Conservation (phyloP, 2,329 filamentous ascomycete species). For the Pseudogymnoascus sp. region DNA sequence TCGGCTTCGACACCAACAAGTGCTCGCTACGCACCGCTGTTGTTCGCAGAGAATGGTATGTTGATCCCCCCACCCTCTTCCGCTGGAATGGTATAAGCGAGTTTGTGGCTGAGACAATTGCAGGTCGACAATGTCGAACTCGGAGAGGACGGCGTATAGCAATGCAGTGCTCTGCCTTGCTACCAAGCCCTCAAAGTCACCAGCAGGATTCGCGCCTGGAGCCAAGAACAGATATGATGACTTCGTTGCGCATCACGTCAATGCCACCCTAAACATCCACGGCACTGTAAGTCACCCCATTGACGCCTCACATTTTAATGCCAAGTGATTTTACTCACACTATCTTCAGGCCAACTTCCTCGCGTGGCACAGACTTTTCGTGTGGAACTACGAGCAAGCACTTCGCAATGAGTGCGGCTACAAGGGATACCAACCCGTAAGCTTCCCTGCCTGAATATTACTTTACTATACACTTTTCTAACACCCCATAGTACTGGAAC, state of each 20-base stretch:
- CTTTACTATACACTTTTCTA: neutral
- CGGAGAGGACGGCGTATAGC: conserved; percentile 26
- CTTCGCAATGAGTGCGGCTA: conserved; percentile 35
- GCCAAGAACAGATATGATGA: conserved; percentile 32
- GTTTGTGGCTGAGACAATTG: conserved; percentile 1
- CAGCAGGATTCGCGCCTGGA: conserved; percentile 24
- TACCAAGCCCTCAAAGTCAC: conserved; percentile 24
- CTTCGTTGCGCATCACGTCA: conserved; percentile 32
- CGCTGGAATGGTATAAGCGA: neutral
- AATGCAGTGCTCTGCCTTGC: conserved; percentile 28
- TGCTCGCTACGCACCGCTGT: conserved; percentile 32
- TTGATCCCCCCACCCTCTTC: neutral
- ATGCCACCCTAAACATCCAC: conserved; percentile 29
- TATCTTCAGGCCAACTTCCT: conserved; percentile 27
- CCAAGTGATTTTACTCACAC: neutral
- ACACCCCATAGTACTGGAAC: conserved; percentile 17
- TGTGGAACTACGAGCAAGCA: conserved; percentile 33
- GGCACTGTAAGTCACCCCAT: conserved; percentile 17
- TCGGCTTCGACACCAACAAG: neutral
- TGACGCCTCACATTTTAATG: neutral
- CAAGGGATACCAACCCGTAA: conserved; percentile 32
- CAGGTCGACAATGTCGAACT: conserved; percentile 18
- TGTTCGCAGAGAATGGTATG: conserved; percentile 36
- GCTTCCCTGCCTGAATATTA: conserved; percentile 39
- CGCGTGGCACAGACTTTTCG: conserved; percentile 36